A percentile compares a stretch with the other conserved stretches of the same genome.
These are phyloP conservation scores for Teratosphaeria destructans DNA, from an alignment of 2,329 filamentous ascomycete genomes.

Conservation along the genomic window DNA sequence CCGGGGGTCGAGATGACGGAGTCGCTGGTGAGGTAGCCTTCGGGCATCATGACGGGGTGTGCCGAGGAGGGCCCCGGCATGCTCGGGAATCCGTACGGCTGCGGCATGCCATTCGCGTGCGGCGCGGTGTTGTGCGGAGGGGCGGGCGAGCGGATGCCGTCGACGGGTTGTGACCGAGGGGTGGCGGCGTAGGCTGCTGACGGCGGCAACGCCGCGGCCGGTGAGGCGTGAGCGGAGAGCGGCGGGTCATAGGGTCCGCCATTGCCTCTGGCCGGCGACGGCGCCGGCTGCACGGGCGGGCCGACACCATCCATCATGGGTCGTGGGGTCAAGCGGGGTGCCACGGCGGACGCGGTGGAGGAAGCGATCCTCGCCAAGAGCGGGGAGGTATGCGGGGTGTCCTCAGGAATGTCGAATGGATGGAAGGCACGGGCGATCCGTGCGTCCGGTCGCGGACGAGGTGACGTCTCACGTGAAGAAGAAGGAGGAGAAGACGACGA, in stretches of 20 bases:
- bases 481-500: too few species aligned
- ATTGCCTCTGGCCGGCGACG: neutral
- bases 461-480: neutral
- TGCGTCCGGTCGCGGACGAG: neutral
- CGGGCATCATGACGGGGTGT: constrained; percentile 13
- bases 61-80: constrained; percentile 5
- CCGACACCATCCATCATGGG: constrained; percentile 1
- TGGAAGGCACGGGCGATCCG: neutral
- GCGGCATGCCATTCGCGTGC: constrained; percentile 12
- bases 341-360: neutral
- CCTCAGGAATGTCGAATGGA: neutral
- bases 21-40: constrained; percentile 20
- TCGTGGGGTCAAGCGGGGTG: neutral
- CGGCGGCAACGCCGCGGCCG: neutral
- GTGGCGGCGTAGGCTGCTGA: constrained; percentile 1
- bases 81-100: constrained; percentile 12
- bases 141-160: constrained; percentile 2
- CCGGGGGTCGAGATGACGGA: constrained; percentile 18
- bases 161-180: constrained; percentile 1
- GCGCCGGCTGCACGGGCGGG: neutral
- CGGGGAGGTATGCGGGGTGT: neutral
- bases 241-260: constrained; percentile 1
- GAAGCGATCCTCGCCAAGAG: neutral
- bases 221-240: constrained; percentile 1
- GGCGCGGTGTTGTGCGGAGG: constrained; percentile 1